Evolutionary conservation across 2,329 filamentous ascomycete species (phyloP), one percentile per base, ranked within the genome.

Genomic region (Triangularia verruculosa): DNA sequence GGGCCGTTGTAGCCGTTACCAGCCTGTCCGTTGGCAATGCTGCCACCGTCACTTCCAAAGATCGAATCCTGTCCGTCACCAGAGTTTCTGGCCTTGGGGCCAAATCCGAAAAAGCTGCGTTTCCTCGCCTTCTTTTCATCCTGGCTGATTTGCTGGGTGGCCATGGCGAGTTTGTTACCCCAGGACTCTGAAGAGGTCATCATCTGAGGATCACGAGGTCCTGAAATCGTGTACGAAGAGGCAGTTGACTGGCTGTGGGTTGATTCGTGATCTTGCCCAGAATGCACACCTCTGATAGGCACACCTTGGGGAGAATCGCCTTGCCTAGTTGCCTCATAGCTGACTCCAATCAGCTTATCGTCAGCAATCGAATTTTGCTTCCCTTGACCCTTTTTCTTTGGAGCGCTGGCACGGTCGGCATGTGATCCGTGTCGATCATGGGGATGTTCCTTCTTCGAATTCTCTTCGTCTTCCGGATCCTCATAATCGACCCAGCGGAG

Each of bases 101-200:
- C 86, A 67, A 89, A 84, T 78, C 93, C 79, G 79, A 92, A 80
- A 84, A 95, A 80, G 83, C 90, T 83, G 78, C 89, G 77, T 83
- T 97, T 97, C 75, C 92, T 86, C 61, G 82, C 82, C 77, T 90
- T 90, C 76, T 96, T 95, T 72, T 95, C 93, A 30, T 92, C 88
- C 39, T 75, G 76, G 12, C 78, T 80, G 25, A 59, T n/a, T n/a
- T 77, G 78, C 61, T 67, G 82, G 8, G 66, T 61, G 54, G 79
- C 74, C 25, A 83, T 74, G 11, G 78, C 79, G n/a, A 83, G 74
- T 75, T 88, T 95, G 75, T 91, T 92, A n/a, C 93, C 93, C 92
- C 93, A 97, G 4, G 86, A 83, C n/a, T 88, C 85, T 15, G 87
- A 83, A 74, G 97, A 91, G 25, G 93, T 88, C 67, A 98, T 97